Evolutionary conservation across 306 rosid genomes (phyloP).

Genomic region (Dalbergia cultrata): DNA sequence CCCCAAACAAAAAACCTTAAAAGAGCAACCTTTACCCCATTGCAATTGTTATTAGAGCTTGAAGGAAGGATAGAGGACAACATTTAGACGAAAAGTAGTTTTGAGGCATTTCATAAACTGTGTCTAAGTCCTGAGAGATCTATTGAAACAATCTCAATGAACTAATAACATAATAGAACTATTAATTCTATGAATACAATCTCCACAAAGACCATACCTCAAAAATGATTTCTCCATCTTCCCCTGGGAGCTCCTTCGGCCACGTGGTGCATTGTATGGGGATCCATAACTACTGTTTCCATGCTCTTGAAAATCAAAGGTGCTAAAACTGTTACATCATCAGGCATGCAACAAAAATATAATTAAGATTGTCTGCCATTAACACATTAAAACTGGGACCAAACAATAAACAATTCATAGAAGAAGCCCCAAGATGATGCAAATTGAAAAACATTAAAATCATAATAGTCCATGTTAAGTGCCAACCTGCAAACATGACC

Average conservation of each 20-base stretch:
- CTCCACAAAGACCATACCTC: constrained; percentile 64
- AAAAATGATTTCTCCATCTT: constrained; percentile 97
- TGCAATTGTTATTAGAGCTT: constrained; percentile 25
- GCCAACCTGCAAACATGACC: constrained; percentile 96
- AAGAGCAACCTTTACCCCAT: constrained; percentile 7
- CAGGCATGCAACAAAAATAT: constrained; percentile 33
- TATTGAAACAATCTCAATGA: constrained; percentile 24
- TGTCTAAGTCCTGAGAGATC: background rate
- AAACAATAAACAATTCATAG: background rate
- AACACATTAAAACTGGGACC: background rate
- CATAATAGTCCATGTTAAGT: constrained; percentile 12
- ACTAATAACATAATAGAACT: background rate
- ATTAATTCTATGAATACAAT: constrained; percentile 9
- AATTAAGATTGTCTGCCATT: background rate
- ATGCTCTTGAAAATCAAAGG: constrained; percentile 81
- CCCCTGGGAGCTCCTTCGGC: constrained; percentile 91
- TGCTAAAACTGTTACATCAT: constrained; percentile 68
- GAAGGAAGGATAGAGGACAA: constrained; percentile 11
- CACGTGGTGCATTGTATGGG: constrained; percentile 62
- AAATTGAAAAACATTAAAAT: constrained; percentile 15
- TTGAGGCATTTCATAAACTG: no score
- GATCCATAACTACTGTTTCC: constrained; percentile 88
- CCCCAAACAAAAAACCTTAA: background rate
- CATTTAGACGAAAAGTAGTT: constrained; percentile 1
- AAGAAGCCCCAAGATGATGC: constrained; percentile 3